These are phyloP conservation scores for Salix brachista DNA, from an alignment of 345 rosid genomes.

Conservation along the genomic window DNA sequence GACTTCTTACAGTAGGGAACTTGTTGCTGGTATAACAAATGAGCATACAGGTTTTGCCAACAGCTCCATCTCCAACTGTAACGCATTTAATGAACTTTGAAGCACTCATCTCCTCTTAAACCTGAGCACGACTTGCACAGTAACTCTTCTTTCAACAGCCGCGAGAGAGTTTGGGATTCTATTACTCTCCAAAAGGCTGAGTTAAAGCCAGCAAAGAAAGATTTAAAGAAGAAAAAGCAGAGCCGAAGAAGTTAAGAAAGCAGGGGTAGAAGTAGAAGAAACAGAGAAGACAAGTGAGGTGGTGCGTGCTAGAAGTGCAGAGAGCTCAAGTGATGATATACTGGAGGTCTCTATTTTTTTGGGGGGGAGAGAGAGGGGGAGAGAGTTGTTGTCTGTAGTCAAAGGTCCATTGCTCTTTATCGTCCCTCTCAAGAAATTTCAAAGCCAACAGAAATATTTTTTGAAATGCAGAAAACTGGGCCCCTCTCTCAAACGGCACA, in stretches of 20 bases:
- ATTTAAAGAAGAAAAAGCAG: constrained; percentile 23
- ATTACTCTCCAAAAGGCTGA: neutral
- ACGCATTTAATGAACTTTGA: constrained; percentile 98
- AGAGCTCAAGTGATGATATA: neutral
- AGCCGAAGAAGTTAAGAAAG: constrained; percentile 14
- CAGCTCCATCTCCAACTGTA: constrained; percentile 99
- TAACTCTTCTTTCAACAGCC: constrained; percentile 10
- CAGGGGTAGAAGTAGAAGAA: neutral
- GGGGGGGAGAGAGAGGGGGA: constrained; percentile 10
- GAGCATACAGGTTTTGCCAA: constrained; percentile 99
- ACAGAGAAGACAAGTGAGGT: constrained; percentile 17
- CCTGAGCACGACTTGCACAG: constrained; percentile 11
- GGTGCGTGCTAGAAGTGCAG: constrained; percentile 8
- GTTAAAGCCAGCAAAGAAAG: constrained; percentile 11
- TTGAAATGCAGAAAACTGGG: constrained; percentile 42
- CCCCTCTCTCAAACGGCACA: constrained; percentile 36
- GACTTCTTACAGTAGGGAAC: constrained; percentile 78
- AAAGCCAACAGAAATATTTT: constrained; percentile 30
- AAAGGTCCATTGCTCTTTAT: constrained; percentile 39
- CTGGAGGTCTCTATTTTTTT: neutral
- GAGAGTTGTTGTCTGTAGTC: constrained; percentile 27
- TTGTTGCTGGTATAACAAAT: constrained; percentile 97
- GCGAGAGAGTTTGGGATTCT: neutral
- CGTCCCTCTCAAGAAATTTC: constrained; percentile 49
- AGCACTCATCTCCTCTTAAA: constrained; percentile 61